Conservation (phyloP, 2,329 filamentous ascomycete genomes). For the Epichloe sylvatica region DNA sequence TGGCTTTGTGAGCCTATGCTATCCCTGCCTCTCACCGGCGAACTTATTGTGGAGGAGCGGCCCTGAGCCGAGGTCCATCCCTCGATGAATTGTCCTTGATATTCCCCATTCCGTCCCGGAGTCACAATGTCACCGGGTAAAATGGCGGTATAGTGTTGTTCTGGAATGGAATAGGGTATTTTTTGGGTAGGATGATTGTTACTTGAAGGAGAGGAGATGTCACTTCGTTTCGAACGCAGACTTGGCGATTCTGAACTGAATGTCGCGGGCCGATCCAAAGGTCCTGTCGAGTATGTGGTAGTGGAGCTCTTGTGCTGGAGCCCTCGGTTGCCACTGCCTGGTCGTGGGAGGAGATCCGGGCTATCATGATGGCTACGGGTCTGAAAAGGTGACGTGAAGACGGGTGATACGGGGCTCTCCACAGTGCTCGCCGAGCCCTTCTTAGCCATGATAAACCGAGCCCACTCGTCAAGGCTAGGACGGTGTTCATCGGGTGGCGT, state of each 20-base stretch:
- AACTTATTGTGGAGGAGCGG: constrained; percentile 42
- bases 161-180: constrained; percentile 24
- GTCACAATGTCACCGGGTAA: constrained; percentile 43
- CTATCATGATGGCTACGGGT: constrained; percentile 27
- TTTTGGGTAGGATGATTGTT: constrained; percentile 27
- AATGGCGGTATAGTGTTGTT: constrained; percentile 36
- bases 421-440: constrained; percentile 30
- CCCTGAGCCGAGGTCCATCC: constrained; percentile 48
- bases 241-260: constrained; percentile 46
- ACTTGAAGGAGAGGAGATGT: constrained; percentile 45
- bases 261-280: constrained; percentile 34
- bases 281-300: constrained; percentile 32
- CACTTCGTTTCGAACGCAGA: constrained; percentile 47
- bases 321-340: constrained; percentile 28
- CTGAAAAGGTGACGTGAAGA: constrained; percentile 40
- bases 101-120: constrained; percentile 39
- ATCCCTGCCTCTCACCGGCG: constrained; percentile 39
- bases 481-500: constrained; percentile 36
- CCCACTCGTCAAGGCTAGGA: constrained; percentile 45
- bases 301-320: constrained; percentile 36
- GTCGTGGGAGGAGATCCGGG: constrained; percentile 28
- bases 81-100: constrained; percentile 42
- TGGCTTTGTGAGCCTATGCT: constrained; percentile 39
- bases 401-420: constrained; percentile 39
- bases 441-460: constrained; percentile 34